Percentiles rank a stretch among this genome's conserved stretches.
Conservation (phyloP, 768 basidiomycete genomes). For the Boletus tylopilopsis region DNA sequence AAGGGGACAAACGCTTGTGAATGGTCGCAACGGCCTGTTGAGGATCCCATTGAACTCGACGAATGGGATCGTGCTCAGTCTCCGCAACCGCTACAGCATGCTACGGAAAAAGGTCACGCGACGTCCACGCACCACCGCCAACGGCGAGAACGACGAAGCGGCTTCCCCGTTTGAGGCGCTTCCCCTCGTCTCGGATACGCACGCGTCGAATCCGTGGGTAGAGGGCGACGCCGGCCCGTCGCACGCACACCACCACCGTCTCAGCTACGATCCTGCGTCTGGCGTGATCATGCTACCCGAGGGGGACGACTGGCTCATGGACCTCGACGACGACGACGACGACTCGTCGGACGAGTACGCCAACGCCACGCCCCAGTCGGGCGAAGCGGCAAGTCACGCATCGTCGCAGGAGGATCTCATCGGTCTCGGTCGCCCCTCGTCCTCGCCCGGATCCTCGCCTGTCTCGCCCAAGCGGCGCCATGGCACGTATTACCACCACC, state of each 20-base stretch:
- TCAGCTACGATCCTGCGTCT: conserved; percentile 82
- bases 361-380: conserved; percentile 23
- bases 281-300: conserved; percentile 90
- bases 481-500: conserved; percentile 84
- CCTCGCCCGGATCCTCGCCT: conserved; percentile 20
- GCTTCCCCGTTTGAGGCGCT: conserved; percentile 13
- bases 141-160: conserved; percentile 5
- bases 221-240: conserved; percentile 33
- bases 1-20: conserved; percentile 73
- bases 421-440: conserved; percentile 5
- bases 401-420: conserved; percentile 29
- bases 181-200: conserved; percentile 25
- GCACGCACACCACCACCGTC: conserved; percentile 31
- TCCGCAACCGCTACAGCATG: conserved; percentile 67
- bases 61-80: conserved; percentile 76
- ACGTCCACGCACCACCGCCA: background rate
- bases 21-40: conserved; percentile 39
- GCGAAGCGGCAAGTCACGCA: conserved; percentile 9
- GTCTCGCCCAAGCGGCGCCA: conserved; percentile 54
- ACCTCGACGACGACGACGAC: conserved; percentile 36
- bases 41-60: conserved; percentile 38
- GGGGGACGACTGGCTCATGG: conserved; percentile 60
- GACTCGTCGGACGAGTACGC: conserved; percentile 45
- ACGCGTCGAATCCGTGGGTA: conserved; percentile 57
- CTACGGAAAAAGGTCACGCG: conserved; percentile 35